These are phyloP conservation scores for Pleurotus giganteus DNA, from an alignment of 768 basidiomycete genomes.

Conservation along the genomic window DNA sequence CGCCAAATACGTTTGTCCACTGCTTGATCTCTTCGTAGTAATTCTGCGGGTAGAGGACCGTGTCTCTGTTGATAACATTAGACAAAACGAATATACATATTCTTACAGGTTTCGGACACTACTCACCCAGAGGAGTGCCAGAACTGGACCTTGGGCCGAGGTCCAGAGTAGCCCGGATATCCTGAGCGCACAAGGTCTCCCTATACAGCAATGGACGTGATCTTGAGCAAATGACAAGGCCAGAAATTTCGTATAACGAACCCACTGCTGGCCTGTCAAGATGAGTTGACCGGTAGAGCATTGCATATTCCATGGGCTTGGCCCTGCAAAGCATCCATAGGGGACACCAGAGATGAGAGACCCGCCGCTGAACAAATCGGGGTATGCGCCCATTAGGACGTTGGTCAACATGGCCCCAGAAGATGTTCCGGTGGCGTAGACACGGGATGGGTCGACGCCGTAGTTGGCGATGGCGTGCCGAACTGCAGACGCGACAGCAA, in stretches of 20 bases:
- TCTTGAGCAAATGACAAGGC: neutral
- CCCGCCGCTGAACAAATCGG: constrained; percentile 50
- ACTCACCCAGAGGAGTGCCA: constrained; percentile 51
- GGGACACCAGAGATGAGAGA: constrained; percentile 51
- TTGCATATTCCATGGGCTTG: constrained; percentile 43
- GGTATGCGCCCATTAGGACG: constrained; percentile 52
- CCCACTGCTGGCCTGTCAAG: constrained; percentile 47
- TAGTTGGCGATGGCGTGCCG: constrained; percentile 47
- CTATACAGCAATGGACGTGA: constrained; percentile 20
- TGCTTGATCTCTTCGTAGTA: constrained; percentile 51
- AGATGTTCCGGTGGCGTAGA: constrained; percentile 50
- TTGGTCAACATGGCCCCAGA: constrained; percentile 64
- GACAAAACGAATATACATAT: neutral
- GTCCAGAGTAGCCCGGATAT: constrained; percentile 52
- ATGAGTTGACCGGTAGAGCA: constrained; percentile 44
- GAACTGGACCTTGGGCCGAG: constrained; percentile 48
- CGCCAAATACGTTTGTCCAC: constrained; percentile 55
- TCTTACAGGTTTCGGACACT: neutral
- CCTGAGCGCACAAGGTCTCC: constrained; percentile 43
- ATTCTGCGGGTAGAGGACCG: constrained; percentile 48
- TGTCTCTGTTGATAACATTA: constrained; percentile 33
- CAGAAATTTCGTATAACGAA: constrained; percentile 11
- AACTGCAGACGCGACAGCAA: constrained; percentile 45
- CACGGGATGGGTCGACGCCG: constrained; percentile 41
- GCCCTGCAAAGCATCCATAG: constrained; percentile 51